Conservation (phyloP, 2,329 filamentous ascomycete genomes). For the Pseudogymnoascus pannorum region DNA sequence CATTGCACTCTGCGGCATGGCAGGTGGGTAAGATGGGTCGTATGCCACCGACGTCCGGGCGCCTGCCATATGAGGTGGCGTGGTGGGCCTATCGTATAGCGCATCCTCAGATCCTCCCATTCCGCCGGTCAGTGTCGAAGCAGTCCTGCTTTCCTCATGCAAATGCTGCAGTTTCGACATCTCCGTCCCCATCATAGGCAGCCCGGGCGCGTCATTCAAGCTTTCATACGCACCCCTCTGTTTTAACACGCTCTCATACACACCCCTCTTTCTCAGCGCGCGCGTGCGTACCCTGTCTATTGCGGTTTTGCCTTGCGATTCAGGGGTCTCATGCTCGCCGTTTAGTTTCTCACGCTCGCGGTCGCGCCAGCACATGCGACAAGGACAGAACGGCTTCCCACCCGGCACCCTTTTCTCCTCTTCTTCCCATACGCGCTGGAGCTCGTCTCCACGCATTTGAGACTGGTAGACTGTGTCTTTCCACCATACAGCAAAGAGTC, state of each 20-base stretch:
- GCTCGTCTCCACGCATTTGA: background rate
- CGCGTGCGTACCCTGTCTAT: background rate
- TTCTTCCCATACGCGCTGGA: background rate
- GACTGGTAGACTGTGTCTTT: background rate
- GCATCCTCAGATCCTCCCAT: background rate
- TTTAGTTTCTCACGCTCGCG: background rate
- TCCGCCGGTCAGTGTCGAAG: background rate
- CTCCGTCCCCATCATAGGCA: background rate
- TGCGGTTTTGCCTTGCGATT: background rate
- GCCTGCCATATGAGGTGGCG: background rate
- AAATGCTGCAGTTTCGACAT: background rate
- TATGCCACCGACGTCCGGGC: background rate
- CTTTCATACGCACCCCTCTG: background rate
- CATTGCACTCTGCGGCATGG: background rate
- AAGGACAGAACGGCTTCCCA: background rate
- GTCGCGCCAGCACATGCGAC: background rate
- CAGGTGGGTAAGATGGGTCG: background rate
- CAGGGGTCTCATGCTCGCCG: background rate
- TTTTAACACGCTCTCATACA: background rate
- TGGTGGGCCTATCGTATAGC: background rate
- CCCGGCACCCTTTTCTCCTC: background rate
- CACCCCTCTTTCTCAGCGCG: background rate
- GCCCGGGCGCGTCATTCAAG: background rate
- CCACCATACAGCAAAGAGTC: background rate
- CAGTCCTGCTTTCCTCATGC: background rate